Base-by-base conservation (phyloP, 306 rosid species). In the Casuarina glauca region DNA sequence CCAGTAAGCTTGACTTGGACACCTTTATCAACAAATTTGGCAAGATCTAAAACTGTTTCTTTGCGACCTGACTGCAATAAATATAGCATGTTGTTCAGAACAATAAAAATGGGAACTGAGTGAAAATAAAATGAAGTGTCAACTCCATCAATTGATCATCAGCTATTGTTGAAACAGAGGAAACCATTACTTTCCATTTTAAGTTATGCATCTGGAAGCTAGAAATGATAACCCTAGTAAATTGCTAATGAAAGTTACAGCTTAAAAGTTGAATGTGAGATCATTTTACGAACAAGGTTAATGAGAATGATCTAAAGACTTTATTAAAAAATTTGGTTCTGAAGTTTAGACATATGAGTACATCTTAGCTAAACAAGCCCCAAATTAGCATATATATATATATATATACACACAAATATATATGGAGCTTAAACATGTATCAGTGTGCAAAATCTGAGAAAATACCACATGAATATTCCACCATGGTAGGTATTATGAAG, bases 1-100 rank as follows among this genome's bases (percentile, higher is more conserved):
- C 69, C 69, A 62, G 69, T 62, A 62, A 62, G 69, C 69, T 62
- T 62, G n/a, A 62, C 69, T 35, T 64, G 70, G 20, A 64, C 70
- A 38, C 70, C 70, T 19, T 64, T 64, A 64, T 64, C 70, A 36
- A 64, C 70, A 64, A 64, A 64, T 12, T 64, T 64, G 43, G 70
- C 70, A 64, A 15, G 70, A 41, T 64, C 70, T 16, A 64, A 64
- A 64, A 64, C 70, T 3, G 45, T 64, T 38, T 64, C 70, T 64
- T 64, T 64, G 45, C 70, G 43, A 6, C 70, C 70, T 12, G 70
- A 64, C 46, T 64, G 46, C 39, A 57, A 15, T 26, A 57, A 54
- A 54, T 20, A 57, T 3, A 57, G 39, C 64, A 20, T 57, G 35
- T 19, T 57, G 32, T 57, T 57, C 36, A 57, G 64, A 57, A 57